These are phyloP conservation scores for Lecanicillium sp. DNA, from an alignment of 2,329 filamentous ascomycete species.

Conservation along the genomic window DNA sequence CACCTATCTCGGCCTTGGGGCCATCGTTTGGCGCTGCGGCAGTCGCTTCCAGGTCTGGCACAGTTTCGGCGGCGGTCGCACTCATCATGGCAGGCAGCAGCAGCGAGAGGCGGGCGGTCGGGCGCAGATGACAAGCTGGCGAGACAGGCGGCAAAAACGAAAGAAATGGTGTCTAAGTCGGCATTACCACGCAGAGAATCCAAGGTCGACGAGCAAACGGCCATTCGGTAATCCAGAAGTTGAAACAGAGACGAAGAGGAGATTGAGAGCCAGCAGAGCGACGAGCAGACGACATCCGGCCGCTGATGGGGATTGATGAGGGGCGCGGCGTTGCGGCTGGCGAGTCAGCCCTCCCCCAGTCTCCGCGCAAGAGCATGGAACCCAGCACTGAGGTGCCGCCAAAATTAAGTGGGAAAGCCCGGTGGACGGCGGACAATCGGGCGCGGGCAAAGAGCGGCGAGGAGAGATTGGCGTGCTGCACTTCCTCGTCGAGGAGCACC, in stretches of 20 bases:
- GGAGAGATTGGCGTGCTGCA: no score
- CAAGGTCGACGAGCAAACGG: no score
- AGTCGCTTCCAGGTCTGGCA: conserved; percentile 4
- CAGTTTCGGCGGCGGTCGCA: conserved; percentile 9
- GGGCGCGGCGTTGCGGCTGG: conserved; percentile 2
- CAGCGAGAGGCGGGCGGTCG: not conserved
- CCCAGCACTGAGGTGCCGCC: not conserved
- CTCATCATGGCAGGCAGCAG: conserved; percentile 7
- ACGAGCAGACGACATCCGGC: not conserved
- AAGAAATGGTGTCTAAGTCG: not conserved
- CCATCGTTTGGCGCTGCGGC: conserved; percentile 8
- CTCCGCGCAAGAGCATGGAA: no score
- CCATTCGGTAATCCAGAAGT: not conserved
- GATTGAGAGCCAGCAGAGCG: not conserved
- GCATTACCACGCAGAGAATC: no score
- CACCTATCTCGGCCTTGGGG: conserved; percentile 10
- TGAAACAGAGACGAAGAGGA: not conserved
- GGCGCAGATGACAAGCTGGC: no score
- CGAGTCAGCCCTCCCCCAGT: conserved; percentile 5
- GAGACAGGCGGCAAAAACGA: not conserved
- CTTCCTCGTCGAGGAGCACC: no score
- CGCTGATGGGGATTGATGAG: not conserved
- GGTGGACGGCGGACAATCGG: not conserved
- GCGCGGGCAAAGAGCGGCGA: no score
- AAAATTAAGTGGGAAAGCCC: not conserved